Conservation (phyloP, 345 rosid genomes). For the Eucalyptus lansdowneana region DNA sequence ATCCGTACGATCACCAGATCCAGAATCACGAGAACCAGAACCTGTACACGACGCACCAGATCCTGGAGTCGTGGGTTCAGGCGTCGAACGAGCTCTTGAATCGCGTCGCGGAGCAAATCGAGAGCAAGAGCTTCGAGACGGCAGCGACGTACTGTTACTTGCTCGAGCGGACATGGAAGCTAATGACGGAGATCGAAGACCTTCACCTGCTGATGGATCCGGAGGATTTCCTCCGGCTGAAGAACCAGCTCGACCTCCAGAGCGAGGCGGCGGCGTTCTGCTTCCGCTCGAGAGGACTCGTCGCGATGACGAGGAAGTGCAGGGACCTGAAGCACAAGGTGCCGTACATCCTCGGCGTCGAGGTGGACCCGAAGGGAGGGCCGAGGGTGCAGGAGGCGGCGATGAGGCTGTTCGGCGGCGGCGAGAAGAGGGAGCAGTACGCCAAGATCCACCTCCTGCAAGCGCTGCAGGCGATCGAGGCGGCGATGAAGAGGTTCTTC, state of each 20-base stretch:
- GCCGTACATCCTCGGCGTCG: slow-evolving; percentile 58
- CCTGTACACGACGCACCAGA: slow-evolving; percentile 60
- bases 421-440: slow-evolving; percentile 15
- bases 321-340: slow-evolving; percentile 69
- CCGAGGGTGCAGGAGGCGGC: slow-evolving; percentile 92
- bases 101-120: slow-evolving; percentile 24
- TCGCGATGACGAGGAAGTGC: slow-evolving; percentile 42
- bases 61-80: slow-evolving; percentile 79
- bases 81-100: slow-evolving; percentile 25
- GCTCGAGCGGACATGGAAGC: slow-evolving; percentile 25
- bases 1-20: slow-evolving; percentile 14
- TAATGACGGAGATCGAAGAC: slow-evolving; percentile 19
- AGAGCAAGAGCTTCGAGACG: neutral
- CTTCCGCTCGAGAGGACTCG: slow-evolving; percentile 63
- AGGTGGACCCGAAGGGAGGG: slow-evolving; percentile 90
- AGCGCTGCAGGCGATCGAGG: slow-evolving; percentile 66
- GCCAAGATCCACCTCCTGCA: slow-evolving; percentile 63
- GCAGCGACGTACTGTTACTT: slow-evolving; percentile 20
- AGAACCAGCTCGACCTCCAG: slow-evolving; percentile 7
- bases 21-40: slow-evolving; percentile 48
- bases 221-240: slow-evolving; percentile 23
- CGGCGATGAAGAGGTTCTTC: slow-evolving; percentile 68
- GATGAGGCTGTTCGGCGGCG: slow-evolving; percentile 54
- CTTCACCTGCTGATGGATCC: slow-evolving; percentile 34
- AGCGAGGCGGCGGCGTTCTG: slow-evolving; percentile 19